phyloP scores from a whole-genome alignment of 2,329 filamentous ascomycete genomes.

The Keithomyces neogunnii region DNA sequence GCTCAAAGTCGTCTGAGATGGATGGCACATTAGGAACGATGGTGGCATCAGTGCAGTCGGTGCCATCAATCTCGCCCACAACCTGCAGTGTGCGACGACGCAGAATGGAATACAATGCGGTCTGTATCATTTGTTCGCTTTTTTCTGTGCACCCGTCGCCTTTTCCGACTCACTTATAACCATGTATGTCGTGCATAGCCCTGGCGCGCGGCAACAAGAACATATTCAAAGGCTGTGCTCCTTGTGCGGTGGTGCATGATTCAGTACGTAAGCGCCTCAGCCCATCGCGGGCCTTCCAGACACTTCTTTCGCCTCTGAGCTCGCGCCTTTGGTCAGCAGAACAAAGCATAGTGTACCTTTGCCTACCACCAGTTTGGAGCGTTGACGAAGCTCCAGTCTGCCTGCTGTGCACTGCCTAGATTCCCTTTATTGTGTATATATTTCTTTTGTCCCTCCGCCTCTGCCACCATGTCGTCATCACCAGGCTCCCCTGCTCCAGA shows the following conservation, averaged over 20 bases:
- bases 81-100: no score
- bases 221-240: background rate
- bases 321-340: constrained; percentile 1
- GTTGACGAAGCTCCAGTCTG: constrained; percentile 8
- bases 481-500: constrained; percentile 31
- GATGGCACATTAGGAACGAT: no score
- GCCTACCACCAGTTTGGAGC: background rate
- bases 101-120: no score
- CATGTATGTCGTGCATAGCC: no score
- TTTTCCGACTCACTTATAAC: no score
- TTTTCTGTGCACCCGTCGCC: no score
- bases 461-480: constrained; percentile 43
- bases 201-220: background rate
- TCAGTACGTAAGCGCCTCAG: constrained; percentile 7
- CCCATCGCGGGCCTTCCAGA: constrained; percentile 6
- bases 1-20: no score
- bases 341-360: background rate
- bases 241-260: background rate
- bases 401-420: background rate
- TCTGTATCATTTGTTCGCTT: no score
- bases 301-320: constrained; percentile 3
- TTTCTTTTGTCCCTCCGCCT: background rate
- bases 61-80: no score
- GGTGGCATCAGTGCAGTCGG: no score
- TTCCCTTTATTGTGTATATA: background rate